These are phyloP conservation scores for Aspergillus sclerotiicarbonarius DNA, from an alignment of 495 filamentous ascomycete species.

Conservation along the genomic window DNA sequence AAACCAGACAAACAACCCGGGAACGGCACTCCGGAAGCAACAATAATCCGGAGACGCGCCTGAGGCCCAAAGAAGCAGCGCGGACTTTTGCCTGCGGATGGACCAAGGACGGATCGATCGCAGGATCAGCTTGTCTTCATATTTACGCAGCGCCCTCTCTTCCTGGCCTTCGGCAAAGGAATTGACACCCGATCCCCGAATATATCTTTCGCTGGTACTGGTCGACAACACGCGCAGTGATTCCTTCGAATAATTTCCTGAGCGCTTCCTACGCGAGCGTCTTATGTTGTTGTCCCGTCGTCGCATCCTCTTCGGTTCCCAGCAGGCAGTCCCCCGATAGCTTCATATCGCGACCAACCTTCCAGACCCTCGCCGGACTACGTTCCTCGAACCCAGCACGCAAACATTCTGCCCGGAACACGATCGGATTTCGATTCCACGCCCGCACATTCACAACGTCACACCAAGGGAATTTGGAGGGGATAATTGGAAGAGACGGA, in stretches of 20 bases:
- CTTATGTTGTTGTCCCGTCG: conserved; percentile 12
- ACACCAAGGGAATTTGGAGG: background rate
- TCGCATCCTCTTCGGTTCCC: conserved; percentile 19
- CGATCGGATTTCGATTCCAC: background rate
- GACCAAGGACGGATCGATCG: conserved; percentile 23
- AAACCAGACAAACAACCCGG: conserved; percentile 3
- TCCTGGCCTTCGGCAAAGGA: conserved; percentile 18
- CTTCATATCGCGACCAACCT: conserved; percentile 19
- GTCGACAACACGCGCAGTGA: conserved; percentile 10
- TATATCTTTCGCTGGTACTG: conserved; percentile 11
- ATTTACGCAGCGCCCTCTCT: conserved; percentile 8
- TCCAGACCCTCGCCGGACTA: conserved; percentile 5
- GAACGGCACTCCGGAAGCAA: conserved; percentile 5
- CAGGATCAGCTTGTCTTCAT: conserved; percentile 21
- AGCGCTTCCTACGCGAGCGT: conserved; percentile 4
- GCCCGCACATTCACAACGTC: background rate
- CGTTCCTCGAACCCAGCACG: background rate
- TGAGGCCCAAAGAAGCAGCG: conserved; percentile 28
- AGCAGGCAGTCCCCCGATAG: conserved; percentile 16
- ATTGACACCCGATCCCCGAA: conserved; percentile 13
- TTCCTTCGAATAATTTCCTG: conserved; percentile 1
- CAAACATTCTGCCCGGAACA: conserved; percentile 2
- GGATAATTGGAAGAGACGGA: background rate
- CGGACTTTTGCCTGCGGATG: conserved; percentile 32
- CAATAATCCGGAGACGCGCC: conserved; percentile 23